phyloP scores from a whole-genome alignment of 1,284 basidiomycete genomes.

The Leccinum solheimii region DNA sequence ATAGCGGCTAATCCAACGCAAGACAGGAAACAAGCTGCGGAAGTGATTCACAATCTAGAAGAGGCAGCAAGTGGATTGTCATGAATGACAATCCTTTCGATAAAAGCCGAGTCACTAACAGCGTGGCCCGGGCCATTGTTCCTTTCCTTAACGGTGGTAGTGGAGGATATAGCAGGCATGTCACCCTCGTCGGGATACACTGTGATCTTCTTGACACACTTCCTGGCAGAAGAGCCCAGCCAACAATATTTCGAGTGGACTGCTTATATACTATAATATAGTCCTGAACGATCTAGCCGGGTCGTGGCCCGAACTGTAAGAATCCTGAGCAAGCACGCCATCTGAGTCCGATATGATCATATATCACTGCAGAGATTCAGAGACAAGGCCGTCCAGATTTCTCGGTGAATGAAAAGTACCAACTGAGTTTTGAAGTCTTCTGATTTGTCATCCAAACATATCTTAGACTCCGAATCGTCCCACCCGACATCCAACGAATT shows the following conservation, averaged over 20 bases:
- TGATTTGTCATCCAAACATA: not conserved
- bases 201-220: conserved; percentile 59
- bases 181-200: conserved; percentile 55
- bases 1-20: conserved; percentile 83
- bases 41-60: conserved; percentile 61
- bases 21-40: conserved; percentile 75
- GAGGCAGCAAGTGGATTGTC: conserved; percentile 1
- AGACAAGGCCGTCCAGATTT: too few relatives aligned
- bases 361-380: too few relatives aligned
- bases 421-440: not conserved
- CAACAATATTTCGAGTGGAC: not conserved
- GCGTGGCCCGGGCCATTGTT: conserved; percentile 43
- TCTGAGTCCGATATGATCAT: not conserved
- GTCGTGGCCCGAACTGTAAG: not conserved
- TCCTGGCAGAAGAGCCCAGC: conserved; percentile 41
- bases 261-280: not conserved
- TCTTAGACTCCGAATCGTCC: not conserved
- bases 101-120: conserved; percentile 39
- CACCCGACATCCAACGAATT: not conserved
- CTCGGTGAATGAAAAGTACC: too few relatives aligned
- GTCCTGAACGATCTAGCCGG: not conserved
- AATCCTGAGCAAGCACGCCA: not conserved
- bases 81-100: not conserved
- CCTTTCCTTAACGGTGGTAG: conserved; percentile 49
- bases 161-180: conserved; percentile 46